Percentiles rank a stretch among this genome's conserved stretches.
phyloP scores from a whole-genome alignment of 148 eudicot species.

The Camellia lanceoleosa region DNA sequence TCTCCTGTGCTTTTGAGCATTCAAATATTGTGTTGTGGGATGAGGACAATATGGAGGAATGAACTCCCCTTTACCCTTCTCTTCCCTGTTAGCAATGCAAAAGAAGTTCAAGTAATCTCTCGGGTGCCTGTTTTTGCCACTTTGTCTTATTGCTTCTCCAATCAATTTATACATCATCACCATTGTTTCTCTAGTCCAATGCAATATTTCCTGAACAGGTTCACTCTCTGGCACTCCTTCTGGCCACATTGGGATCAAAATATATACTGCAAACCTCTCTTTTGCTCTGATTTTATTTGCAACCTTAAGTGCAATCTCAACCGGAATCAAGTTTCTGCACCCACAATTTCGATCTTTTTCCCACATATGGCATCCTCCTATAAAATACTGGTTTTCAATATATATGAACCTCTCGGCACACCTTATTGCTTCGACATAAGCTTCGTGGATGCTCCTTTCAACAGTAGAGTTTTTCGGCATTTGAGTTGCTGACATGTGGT shows the following conservation, averaged over 20 bases:
- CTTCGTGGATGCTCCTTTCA: conserved; percentile 81
- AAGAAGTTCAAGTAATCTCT: conserved; percentile 83
- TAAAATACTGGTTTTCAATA: conserved; percentile 85
- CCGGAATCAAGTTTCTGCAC: conserved; percentile 77
- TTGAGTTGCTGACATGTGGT: conserved; percentile 63
- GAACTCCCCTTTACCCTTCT: conserved; percentile 53
- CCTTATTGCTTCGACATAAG: conserved; percentile 78
- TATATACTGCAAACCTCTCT: conserved; percentile 73
- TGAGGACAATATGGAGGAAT: conserved; percentile 73
- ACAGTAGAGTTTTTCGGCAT: conserved; percentile 30
- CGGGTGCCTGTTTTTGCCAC: conserved; percentile 56
- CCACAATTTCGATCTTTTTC: conserved; percentile 64
- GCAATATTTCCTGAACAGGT: conserved; percentile 74
- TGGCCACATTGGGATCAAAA: conserved; percentile 97
- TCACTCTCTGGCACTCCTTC: conserved; percentile 87
- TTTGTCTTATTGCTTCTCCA: conserved; percentile 64
- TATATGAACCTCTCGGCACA: conserved; percentile 79
- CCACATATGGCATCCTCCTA: conserved; percentile 84
- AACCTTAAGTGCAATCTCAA: conserved; percentile 84
- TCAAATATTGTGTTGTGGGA: conserved; percentile 60
- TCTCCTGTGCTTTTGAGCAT: conserved; percentile 74
- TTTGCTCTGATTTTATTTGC: conserved; percentile 66
- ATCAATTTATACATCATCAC: conserved; percentile 78
- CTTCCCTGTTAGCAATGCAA: conserved; percentile 91
- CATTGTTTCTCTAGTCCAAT: conserved; percentile 88